Conservation (phyloP, 225 moss, liverwort and hornwort species). For the Asterella californica region DNA sequence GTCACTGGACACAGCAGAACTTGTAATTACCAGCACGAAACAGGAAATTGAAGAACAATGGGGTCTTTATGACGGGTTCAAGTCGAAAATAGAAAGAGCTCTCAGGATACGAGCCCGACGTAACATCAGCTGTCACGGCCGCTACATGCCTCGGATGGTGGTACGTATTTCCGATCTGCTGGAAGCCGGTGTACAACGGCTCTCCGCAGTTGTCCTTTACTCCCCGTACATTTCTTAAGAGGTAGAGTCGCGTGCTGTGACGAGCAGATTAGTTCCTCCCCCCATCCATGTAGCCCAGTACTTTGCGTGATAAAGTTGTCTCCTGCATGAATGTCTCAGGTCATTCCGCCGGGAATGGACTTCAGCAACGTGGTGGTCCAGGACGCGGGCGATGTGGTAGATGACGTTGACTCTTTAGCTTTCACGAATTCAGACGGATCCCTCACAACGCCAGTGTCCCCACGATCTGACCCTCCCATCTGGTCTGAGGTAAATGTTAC, state of each 20-base stretch:
- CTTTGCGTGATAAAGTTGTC: neutral
- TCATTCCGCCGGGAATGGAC: conserved; percentile 65
- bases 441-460: conserved; percentile 34
- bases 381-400: conserved; percentile 48
- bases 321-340: conserved; percentile 29
- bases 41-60: conserved; percentile 63
- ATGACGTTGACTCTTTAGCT: conserved; percentile 34
- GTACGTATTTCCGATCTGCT: conserved; percentile 31
- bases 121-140: conserved; percentile 51
- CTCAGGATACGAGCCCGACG: conserved; percentile 42
- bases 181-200: neutral
- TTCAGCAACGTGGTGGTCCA: conserved; percentile 60
- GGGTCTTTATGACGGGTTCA: conserved; percentile 59
- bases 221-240: no score
- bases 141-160: conserved; percentile 63
- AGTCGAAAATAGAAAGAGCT: conserved; percentile 49
- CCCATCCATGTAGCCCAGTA: neutral
- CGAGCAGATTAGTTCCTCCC: neutral
- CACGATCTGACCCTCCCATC: conserved; percentile 44
- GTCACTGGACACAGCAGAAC: conserved; percentile 54
- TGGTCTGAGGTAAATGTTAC: conserved; percentile 46
- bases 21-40: conserved; percentile 58
- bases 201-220: neutral
- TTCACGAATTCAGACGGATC: conserved; percentile 38
- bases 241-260: neutral